Percentiles rank a stretch among this genome's conserved stretches.
Evolutionary conservation across 108 stramenopile genomes (phyloP).

Genomic region (Epipyxis sp.): DNA sequence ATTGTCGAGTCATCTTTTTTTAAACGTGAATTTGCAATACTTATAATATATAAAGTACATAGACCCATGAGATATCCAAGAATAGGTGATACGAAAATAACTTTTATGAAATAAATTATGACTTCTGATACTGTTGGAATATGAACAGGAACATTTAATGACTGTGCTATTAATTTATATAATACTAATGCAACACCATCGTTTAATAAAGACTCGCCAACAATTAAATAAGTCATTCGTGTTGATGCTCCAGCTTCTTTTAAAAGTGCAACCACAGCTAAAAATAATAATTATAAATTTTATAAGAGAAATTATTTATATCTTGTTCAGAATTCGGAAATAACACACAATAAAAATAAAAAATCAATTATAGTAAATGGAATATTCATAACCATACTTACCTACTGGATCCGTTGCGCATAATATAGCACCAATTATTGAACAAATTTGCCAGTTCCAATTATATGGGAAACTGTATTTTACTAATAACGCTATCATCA

Average conservation of each 20-base stretch:
- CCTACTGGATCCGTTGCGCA: conserved; percentile 36
- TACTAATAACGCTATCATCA: conserved; percentile 41
- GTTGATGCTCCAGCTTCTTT: conserved; percentile 56
- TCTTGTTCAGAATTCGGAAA: no score
- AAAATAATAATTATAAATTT: neutral
- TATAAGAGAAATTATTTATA: no score
- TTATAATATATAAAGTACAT: neutral
- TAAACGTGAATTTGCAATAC: conserved; percentile 21
- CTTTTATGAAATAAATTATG: neutral
- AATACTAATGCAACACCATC: conserved; percentile 60
- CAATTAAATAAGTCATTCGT: conserved; percentile 52
- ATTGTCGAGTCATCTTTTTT: conserved; percentile 66
- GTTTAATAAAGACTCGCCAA: conserved; percentile 62
- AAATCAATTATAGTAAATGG: neutral
- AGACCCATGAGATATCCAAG: neutral
- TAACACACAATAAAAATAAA: neutral
- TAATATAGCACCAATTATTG: conserved; percentile 50
- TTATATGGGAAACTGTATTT: conserved; percentile 44
- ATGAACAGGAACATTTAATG: neutral
- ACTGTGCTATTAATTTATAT: conserved; percentile 58
- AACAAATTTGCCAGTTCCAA: conserved; percentile 37
- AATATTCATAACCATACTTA: neutral
- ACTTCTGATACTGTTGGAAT: neutral
- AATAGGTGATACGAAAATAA: neutral
- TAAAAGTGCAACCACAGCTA: conserved; percentile 46